Base-by-base conservation (phyloP, 2,329 filamentous ascomycete species). In the Colletotrichum tropicicola region DNA sequence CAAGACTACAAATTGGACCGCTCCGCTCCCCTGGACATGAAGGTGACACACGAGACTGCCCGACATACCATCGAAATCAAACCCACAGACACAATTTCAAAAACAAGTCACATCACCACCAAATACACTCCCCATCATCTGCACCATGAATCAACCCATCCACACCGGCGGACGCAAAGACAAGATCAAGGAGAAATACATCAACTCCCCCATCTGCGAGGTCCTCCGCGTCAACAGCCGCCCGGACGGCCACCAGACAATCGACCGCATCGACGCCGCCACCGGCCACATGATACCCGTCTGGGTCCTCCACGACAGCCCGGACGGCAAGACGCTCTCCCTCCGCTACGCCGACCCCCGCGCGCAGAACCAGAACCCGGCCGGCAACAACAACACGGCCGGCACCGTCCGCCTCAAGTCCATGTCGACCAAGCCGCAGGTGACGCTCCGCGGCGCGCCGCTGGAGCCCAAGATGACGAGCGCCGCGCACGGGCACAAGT, bases 241-340 rank as follows among this genome's bases (percentile, higher is more conserved):
- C 4, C 27, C 35, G 21, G 43, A 28, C 32, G 51, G 58, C 8
- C 41, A 35, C 15, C 10, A 25, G 10, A 61, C 58, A 5, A 49
- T 61, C n/a, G 49, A 61, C 25, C 58, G 58, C n/a, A 6, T 47
- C n/a, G 58, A 61, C 27, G 30, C 32, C 23, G 17, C 28, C 12
- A 35, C 32, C 2, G 49, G 51, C 15, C 41, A 32, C 5, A n/a
- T n/a, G 15, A 21, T 47, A 2, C 49, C 58, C 23, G 17, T 55
- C 12, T 61, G 58, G 58, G 32, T 28, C 7, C 12, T 55, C n/a
- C 43, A 45, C n/a, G 37, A 54, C 30, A 41, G 32, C 17, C 23
- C 37, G 10, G 21, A 49, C 6, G 30, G 32, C 3, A 39, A 39
- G n/a, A 21, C 30, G 9, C 28, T 43, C 21, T 32, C 51, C 12